A percentile compares a stretch with the other conserved stretches of the same genome.
Evolutionary conservation across 2,329 filamentous ascomycete genomes (phyloP).

Genomic region (Cladobotryum mycophilum): DNA sequence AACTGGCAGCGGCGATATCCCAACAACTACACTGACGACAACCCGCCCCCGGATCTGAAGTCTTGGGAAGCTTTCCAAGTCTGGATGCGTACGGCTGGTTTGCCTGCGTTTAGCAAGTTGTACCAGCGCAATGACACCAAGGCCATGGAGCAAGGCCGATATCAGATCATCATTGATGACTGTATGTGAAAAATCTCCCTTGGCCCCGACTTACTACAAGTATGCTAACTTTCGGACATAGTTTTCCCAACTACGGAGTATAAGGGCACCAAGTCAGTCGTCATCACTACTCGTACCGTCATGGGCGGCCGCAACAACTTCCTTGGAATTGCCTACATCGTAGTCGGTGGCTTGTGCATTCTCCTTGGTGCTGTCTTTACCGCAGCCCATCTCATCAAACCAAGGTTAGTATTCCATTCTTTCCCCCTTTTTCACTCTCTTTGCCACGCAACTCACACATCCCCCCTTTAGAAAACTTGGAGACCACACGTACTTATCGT

Average conservation of each 20-base stretch:
- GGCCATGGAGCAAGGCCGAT: conserved; percentile 63
- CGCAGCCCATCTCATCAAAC: conserved; percentile 82
- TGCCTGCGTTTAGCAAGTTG: conserved; percentile 93
- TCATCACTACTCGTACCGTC: conserved; percentile 83
- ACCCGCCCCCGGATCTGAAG: conserved; percentile 65
- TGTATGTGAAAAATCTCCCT: conserved; percentile 49
- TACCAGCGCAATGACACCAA: conserved; percentile 72
- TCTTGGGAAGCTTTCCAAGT: conserved; percentile 85
- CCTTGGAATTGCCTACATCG: conserved; percentile 91
- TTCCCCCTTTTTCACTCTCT: neutral
- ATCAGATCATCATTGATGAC: conserved; percentile 69
- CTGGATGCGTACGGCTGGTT: conserved; percentile 95
- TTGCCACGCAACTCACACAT: neutral
- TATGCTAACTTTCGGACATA: conserved; percentile 30
- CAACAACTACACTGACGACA: conserved; percentile 58
- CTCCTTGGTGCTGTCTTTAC: conserved; percentile 84
- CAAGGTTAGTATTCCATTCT: conserved; percentile 62
- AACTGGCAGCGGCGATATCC: conserved; percentile 75
- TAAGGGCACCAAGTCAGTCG: conserved; percentile 80
- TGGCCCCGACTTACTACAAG: neutral
- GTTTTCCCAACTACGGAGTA: conserved; percentile 76
- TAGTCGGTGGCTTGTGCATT: conserved; percentile 89
- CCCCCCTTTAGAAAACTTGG: conserved; percentile 70
- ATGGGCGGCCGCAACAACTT: conserved; percentile 95
- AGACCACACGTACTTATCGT: conserved; percentile 94